Conservation (phyloP, 75 land plant genomes). For the Pinus taeda region DNA sequence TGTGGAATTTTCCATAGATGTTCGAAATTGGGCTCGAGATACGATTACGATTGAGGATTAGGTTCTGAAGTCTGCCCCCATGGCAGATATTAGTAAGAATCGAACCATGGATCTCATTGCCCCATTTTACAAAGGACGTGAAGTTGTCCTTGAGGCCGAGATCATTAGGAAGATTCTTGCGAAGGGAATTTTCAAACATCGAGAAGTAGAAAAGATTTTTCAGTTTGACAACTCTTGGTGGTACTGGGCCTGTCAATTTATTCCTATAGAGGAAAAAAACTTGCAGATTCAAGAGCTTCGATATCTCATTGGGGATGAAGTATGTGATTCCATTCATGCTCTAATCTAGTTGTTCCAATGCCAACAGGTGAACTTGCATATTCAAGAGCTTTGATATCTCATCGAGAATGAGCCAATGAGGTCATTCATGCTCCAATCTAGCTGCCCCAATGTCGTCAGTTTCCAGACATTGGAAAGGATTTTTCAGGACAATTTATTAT, state of each 20-base stretch:
- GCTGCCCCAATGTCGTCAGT: conserved; percentile 22
- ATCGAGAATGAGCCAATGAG: conserved; percentile 50
- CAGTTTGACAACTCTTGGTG: conserved; percentile 12
- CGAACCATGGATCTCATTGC: too few relatives aligned
- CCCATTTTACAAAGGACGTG: too few relatives aligned
- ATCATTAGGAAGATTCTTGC: too few relatives aligned
- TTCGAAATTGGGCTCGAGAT: too few relatives aligned
- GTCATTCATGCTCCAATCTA: conserved; percentile 39
- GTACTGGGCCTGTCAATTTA: conserved; percentile 48
- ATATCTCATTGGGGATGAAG: conserved; percentile 39
- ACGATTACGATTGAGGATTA: too few relatives aligned
- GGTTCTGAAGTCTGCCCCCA: too few relatives aligned
- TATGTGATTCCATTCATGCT: conserved; percentile 46
- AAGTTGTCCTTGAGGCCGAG: too few relatives aligned
- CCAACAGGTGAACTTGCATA: conserved; percentile 21
- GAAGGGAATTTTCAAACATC: too few relatives aligned
- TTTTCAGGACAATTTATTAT: conserved; percentile 45
- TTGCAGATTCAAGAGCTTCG: conserved; percentile 31
- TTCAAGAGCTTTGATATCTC: conserved; percentile 30
- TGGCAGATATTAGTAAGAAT: too few relatives aligned
- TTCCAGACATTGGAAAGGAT: conserved; percentile 56
- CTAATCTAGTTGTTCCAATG: conserved; percentile 23
- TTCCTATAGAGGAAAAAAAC: conserved; percentile 65
- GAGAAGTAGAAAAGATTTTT: too few relatives aligned
- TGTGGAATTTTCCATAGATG: too few relatives aligned